These are phyloP conservation scores for Neoarthrinium moseri DNA, from an alignment of 2,329 filamentous ascomycete species.

Conservation along the genomic window DNA sequence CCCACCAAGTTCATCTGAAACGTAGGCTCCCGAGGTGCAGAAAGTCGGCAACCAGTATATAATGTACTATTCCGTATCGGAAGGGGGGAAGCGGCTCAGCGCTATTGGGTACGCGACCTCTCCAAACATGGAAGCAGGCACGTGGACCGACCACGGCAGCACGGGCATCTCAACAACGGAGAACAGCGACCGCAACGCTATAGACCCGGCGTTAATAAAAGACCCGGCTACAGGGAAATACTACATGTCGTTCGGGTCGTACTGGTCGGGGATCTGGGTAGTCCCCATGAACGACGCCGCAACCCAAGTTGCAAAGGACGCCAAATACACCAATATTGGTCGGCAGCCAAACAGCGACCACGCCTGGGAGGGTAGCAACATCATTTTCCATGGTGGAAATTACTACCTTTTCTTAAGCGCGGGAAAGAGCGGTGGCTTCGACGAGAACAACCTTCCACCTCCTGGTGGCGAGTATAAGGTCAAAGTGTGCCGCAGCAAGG, in stretches of 20 bases:
- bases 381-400: constrained; percentile 51
- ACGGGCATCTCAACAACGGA: constrained; percentile 23
- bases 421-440: constrained; percentile 58
- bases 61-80: constrained; percentile 17
- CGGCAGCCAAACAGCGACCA: background rate
- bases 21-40: constrained; percentile 17
- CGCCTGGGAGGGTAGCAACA: constrained; percentile 20
- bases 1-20: background rate
- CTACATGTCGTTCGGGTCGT: constrained; percentile 5
- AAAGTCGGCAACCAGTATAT: constrained; percentile 17
- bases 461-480: constrained; percentile 61
- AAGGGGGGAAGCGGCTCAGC: constrained; percentile 9
- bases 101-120: constrained; percentile 18
- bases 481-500: constrained; percentile 55
- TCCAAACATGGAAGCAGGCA: constrained; percentile 15
- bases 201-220: constrained; percentile 38
- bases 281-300: background rate
- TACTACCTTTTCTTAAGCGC: constrained; percentile 63
- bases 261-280: background rate
- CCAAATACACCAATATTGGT: background rate
- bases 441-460: constrained; percentile 42
- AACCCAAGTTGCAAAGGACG: background rate
- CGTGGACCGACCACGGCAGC: constrained; percentile 17
- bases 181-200: constrained; percentile 46
- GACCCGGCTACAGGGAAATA: background rate